Percentiles rank a stretch among this genome's conserved stretches.
Evolutionary conservation across 495 filamentous ascomycete genomes (phyloP).

Genomic region (Penicillium ochrochloron): DNA sequence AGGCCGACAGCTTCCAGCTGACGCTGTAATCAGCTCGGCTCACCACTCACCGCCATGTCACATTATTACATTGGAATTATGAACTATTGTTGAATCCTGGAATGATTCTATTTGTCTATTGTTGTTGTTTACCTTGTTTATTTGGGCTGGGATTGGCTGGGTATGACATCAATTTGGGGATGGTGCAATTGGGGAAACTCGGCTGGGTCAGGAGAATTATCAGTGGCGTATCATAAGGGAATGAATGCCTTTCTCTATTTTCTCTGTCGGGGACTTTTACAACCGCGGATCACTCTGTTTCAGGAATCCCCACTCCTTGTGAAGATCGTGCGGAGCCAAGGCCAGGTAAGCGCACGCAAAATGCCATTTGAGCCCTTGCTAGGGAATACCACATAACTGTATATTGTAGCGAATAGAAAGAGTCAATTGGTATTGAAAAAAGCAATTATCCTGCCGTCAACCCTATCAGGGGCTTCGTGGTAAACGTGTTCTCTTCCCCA

Average conservation of each 20-base stretch:
- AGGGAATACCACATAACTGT: neutral
- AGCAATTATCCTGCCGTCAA: too few relatives aligned
- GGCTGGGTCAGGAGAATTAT: slow-evolving; percentile 15
- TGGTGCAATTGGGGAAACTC: slow-evolving; percentile 10
- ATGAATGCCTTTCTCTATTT: slow-evolving; percentile 20
- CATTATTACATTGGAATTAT: slow-evolving; percentile 10
- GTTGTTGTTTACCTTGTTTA: slow-evolving; percentile 21
- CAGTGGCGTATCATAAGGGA: slow-evolving; percentile 29
- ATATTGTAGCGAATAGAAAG: neutral
- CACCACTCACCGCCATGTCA: neutral
- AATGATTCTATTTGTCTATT: slow-evolving; percentile 5
- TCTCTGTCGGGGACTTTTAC: slow-evolving; percentile 6
- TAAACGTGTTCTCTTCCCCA: neutral
- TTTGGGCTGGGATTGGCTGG: slow-evolving; percentile 8
- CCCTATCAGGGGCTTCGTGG: too few relatives aligned
- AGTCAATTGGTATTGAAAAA: neutral
- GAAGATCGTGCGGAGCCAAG: slow-evolving; percentile 29
- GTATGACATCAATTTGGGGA: slow-evolving; percentile 5
- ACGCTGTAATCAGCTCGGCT: slow-evolving; percentile 35
- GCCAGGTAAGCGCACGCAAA: slow-evolving; percentile 23
- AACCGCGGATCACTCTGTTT: slow-evolving; percentile 34
- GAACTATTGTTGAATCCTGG: slow-evolving; percentile 5
- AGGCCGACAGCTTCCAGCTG: slow-evolving; percentile 49
- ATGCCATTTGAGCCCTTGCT: slow-evolving; percentile 8
- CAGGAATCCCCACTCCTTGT: slow-evolving; percentile 31